Evolutionary conservation across 257 asterid genomes (phyloP).

Genomic region (Dorcoceras hygrometricum): DNA sequence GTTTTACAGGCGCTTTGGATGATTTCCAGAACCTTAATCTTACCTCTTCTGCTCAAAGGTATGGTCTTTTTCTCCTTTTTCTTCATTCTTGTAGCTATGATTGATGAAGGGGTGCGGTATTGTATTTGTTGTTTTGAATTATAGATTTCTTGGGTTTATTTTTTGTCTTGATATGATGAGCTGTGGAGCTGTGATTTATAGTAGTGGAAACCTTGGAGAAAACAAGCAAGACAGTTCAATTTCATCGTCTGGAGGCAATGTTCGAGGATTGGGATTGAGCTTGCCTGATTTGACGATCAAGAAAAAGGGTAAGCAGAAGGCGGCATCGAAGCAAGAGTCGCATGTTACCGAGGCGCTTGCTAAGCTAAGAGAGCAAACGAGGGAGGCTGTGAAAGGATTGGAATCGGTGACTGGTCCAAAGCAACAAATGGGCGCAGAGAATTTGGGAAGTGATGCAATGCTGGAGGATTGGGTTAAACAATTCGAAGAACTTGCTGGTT

Average conservation of each 20-base stretch:
- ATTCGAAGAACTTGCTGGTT: slow-evolving; percentile 93
- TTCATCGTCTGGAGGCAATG: slow-evolving; percentile 35
- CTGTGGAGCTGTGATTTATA: slow-evolving; percentile 30
- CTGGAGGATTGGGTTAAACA: slow-evolving; percentile 97
- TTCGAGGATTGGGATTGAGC: slow-evolving; percentile 92
- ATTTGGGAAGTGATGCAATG: slow-evolving; percentile 70
- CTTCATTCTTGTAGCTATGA: slow-evolving; percentile 4
- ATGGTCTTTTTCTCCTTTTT: slow-evolving; percentile 10
- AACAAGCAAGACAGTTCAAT: slow-evolving; percentile 45
- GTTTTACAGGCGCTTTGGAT: slow-evolving; percentile 92
- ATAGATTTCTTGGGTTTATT: not conserved
- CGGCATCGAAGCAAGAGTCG: slow-evolving; percentile 50
- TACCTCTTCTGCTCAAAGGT: slow-evolving; percentile 77
- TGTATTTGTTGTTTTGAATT: not conserved
- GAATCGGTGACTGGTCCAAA: slow-evolving; percentile 65
- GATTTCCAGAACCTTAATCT: slow-evolving; percentile 94
- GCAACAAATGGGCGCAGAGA: slow-evolving; percentile 39
- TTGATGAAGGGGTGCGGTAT: not conserved
- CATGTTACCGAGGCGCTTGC: slow-evolving; percentile 88
- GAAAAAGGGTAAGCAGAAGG: slow-evolving; percentile 85
- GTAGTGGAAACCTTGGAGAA: slow-evolving; percentile 31
- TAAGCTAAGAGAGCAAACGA: slow-evolving; percentile 91
- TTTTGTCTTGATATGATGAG: slow-evolving; percentile 17
- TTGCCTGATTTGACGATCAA: slow-evolving; percentile 85
- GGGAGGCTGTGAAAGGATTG: slow-evolving; percentile 87